Evolutionary conservation across 2,329 filamentous ascomycete genomes (phyloP).

Genomic region (Alternaria burnsii): DNA sequence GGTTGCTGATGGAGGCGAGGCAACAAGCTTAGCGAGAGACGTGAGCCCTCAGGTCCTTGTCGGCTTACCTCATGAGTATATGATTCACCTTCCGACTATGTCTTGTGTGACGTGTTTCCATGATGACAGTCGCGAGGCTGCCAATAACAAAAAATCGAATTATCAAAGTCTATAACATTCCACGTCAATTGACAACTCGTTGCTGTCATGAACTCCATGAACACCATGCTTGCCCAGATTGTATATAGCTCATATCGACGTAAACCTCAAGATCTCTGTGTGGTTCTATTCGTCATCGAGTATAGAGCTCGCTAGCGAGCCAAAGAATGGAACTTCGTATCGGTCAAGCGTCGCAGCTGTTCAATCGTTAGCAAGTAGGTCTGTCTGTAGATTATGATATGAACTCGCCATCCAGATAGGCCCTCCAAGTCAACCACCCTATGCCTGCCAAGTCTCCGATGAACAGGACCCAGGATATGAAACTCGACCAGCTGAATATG

Average conservation of each 20-base stretch:
- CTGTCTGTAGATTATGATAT: background rate
- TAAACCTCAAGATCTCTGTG: background rate
- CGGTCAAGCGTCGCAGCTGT: slow-evolving; percentile 69
- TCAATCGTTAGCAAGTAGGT: slow-evolving; percentile 15
- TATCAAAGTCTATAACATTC: background rate
- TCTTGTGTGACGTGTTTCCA: too few species aligned
- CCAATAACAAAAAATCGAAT: background rate
- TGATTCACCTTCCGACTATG: too few species aligned
- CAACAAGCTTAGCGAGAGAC: too few species aligned
- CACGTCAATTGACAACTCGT: background rate
- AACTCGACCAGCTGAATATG: slow-evolving; percentile 82
- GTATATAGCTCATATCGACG: background rate
- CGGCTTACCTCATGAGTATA: too few species aligned
- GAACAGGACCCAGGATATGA: slow-evolving; percentile 86
- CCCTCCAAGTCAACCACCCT: slow-evolving; percentile 76
- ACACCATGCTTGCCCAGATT: slow-evolving; percentile 16
- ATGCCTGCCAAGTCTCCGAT: slow-evolving; percentile 79
- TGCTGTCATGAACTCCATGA: slow-evolving; percentile 17
- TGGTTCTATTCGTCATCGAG: slow-evolving; percentile 78
- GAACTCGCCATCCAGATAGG: slow-evolving; percentile 80
- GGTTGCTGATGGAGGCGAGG: too few species aligned
- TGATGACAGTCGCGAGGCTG: background rate
- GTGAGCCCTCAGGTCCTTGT: too few species aligned
- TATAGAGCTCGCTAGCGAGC: slow-evolving; percentile 83
- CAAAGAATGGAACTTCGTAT: slow-evolving; percentile 88